Evolutionary conservation across 306 rosid species (phyloP), one percentile per base, ranked within the genome.

Genomic region (Urtica urens): DNA sequence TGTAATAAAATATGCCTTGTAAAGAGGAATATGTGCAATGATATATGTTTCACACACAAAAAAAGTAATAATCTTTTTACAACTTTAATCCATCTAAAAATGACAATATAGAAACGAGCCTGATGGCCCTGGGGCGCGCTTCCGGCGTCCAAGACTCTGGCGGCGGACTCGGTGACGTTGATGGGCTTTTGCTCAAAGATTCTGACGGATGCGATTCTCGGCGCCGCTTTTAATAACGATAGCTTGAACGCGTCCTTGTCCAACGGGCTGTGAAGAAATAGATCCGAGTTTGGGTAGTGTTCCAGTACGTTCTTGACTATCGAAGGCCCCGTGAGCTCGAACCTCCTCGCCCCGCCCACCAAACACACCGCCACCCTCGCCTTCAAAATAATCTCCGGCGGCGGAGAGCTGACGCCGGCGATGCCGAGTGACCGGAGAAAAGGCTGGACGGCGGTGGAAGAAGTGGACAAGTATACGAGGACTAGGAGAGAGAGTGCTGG

Each of bases 341-440:
- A 88, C 65, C 93, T 76, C 42, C 96, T 65, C 5, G 96, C 96
- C 35, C 96, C 96, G 5, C 96, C 96, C 0, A 88, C 96, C 72
- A 88, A 61, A 39, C 96, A 88, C 21, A 88, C 81, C 0, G 95
- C 96, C 7, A 88, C 77, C 70, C 71, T 83, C 8, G 96, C 78
- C 7, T 64, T 78, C 23, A 55, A 17, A 66, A 81, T 77, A 1
- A 62, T 66, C 20, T 78, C 15, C 22, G 38, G 48, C 60, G 18
- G 21, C 23, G 18, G 44, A 26, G 23, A 21, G 41, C 33, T n/a
- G n/a, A n/a, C n/a, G n/a, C n/a, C 18, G 72, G 14, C 10, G 27
- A 42, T n/a, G n/a, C n/a, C n/a, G 23, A 20, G 26, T 39, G 79
- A 62, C 7, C 50, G 71, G 21, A 84, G 30, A 0, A 78, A 73